Evolutionary conservation across 2,329 filamentous ascomycete genomes (phyloP).

Genomic region (Apiospora phragmitis): DNA sequence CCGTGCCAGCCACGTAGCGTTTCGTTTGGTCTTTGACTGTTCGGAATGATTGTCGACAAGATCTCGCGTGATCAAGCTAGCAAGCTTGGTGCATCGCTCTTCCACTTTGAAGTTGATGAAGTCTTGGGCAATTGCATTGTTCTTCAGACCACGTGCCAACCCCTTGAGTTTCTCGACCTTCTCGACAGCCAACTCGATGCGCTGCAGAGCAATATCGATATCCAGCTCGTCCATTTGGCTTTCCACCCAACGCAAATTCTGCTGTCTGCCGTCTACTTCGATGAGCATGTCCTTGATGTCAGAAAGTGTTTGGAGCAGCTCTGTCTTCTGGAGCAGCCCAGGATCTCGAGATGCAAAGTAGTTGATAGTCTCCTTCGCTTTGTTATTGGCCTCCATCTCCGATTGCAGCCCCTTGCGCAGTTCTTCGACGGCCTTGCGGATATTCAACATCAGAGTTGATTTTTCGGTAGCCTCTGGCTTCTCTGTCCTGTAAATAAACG

Average conservation of each 20-base stretch:
- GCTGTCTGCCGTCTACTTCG: slow-evolving; percentile 94
- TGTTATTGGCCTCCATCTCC: slow-evolving; percentile 84
- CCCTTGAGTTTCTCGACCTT: slow-evolving; percentile 83
- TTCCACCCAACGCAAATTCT: slow-evolving; percentile 95
- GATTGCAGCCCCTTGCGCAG: slow-evolving; percentile 81
- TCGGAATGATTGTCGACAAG: slow-evolving; percentile 78
- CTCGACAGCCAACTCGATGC: slow-evolving; percentile 80
- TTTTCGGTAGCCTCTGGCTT: slow-evolving; percentile 80
- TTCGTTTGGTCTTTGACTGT: slow-evolving; percentile 73
- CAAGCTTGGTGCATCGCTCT: slow-evolving; percentile 77
- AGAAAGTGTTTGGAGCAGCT: slow-evolving; percentile 76
- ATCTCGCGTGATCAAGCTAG: slow-evolving; percentile 73
- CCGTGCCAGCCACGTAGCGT: slow-evolving; percentile 80
- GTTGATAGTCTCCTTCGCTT: slow-evolving; percentile 80
- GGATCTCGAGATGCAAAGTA: slow-evolving; percentile 81
- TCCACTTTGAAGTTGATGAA: slow-evolving; percentile 92
- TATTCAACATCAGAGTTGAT: slow-evolving; percentile 77
- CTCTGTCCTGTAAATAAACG: slow-evolving; percentile 91
- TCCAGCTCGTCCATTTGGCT: slow-evolving; percentile 93
- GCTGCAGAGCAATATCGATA: slow-evolving; percentile 90
- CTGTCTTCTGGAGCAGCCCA: slow-evolving; percentile 74
- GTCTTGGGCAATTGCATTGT: slow-evolving; percentile 84
- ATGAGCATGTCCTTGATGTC: slow-evolving; percentile 86
- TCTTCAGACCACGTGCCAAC: slow-evolving; percentile 77
- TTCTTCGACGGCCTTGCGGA: slow-evolving; percentile 90